Base-by-base conservation (phyloP, 139 green algal species). In the Chlamydomonas sphaeroides region DNA sequence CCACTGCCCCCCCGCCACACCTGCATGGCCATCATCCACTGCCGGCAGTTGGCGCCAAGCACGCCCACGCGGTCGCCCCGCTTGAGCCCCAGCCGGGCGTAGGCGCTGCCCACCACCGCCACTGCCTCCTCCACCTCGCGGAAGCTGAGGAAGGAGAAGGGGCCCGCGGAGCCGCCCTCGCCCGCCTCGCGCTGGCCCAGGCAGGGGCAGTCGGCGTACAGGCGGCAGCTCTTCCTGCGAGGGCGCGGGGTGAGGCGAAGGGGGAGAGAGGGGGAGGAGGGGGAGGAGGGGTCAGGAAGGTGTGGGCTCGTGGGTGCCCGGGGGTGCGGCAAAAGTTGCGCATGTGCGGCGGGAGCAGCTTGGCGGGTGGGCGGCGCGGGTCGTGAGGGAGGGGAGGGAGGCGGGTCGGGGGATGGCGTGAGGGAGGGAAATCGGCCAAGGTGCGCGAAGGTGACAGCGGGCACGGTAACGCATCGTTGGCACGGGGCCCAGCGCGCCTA, bases 11-110 rank as follows among this genome's bases (percentile, higher is more conserved):
- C 10, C 45, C 45, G 45, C 36, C 78, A 6, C 41, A 92, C 92
- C 89, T 94, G 90, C 90, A 94, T 93, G 30, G 93, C 85, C 23
- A 94, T 85, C 89, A 94, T 93, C 93, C 92, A 95, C 84, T 96
- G 74, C 3, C 88, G 85, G 84, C 72, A 92, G 86, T 96, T 96
- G 41, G 79, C 53, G 0, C 89, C 89, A 42, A 92, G 90, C 20
- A 95, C 72, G 30, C 90, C 87, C 17, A 94, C 69, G 28, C 74
- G 78, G 84, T 90, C 84, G 23, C 65, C 35, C 0, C 78, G 49
- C 63, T 77, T 80, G 14, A 93, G 32, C 26, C 89, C 90, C 67
- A 86, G 30, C 3, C 32, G 38, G 0, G 38, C 48, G 59, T 91
- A 88, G 26, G 71, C 90, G 35, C 85, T 81, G 25, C 61, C 79